Evolutionary conservation across 768 basidiomycete genomes (phyloP).

Genomic region (Calocera cornea): DNA sequence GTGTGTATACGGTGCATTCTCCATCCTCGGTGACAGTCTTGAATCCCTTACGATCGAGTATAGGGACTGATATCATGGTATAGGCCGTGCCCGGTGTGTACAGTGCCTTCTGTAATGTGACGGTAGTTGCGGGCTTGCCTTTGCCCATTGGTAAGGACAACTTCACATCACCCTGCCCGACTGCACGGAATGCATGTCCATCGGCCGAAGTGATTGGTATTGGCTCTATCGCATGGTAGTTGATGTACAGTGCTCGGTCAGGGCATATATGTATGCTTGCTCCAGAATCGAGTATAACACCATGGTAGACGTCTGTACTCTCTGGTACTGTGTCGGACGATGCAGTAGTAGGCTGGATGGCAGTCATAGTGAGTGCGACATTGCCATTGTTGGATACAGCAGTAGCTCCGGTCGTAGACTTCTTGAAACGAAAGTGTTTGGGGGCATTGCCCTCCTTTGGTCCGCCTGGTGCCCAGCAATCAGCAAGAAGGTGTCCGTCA

Average conservation of each 20-base stretch:
- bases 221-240: not conserved
- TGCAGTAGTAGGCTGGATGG: not conserved
- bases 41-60: not conserved
- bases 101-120: conserved; percentile 4
- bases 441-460: not conserved
- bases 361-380: not conserved
- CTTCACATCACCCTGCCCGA: not conserved
- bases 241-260: not conserved
- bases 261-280: not conserved
- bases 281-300: not conserved
- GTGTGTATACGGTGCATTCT: not conserved
- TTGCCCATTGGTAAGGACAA: not conserved
- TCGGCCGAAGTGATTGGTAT: not conserved
- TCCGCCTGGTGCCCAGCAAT: not conserved
- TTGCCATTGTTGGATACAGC: too few species aligned
- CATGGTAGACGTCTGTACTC: not conserved
- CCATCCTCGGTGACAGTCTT: not conserved
- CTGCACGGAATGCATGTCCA: not conserved
- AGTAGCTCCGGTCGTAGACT: too few species aligned
- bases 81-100: conserved; percentile 7
- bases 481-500: not conserved
- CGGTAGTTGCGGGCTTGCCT: not conserved
- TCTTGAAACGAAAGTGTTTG: not conserved
- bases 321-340: not conserved
- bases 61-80: conserved; percentile 7